These are phyloP conservation scores for Chaetomiaceae sp. DNA, from an alignment of 2,329 filamentous ascomycete genomes.

Conservation along the genomic window DNA sequence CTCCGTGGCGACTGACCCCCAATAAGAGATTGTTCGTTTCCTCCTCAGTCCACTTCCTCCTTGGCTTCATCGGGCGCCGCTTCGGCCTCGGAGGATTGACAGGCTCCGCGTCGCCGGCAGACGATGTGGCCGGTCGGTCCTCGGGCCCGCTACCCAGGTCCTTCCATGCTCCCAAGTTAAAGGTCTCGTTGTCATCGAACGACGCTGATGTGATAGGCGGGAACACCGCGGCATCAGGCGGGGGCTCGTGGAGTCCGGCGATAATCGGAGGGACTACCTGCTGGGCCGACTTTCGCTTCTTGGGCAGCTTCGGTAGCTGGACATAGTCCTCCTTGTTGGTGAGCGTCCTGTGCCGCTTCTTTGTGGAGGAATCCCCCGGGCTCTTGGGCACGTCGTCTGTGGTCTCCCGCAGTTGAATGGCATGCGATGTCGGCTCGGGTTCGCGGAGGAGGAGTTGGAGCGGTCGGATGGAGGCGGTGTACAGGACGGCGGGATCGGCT, in stretches of 20 bases:
- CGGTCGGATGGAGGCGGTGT: slow-evolving; percentile 27
- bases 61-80: slow-evolving; percentile 50
- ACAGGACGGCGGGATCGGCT: slow-evolving; percentile 15
- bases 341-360: slow-evolving; percentile 47
- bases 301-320: slow-evolving; percentile 57
- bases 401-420: slow-evolving; percentile 41
- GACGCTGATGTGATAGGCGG: slow-evolving; percentile 55
- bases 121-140: slow-evolving; percentile 17
- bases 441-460: slow-evolving; percentile 36
- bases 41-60: slow-evolving; percentile 59
- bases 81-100: slow-evolving; percentile 36
- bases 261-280: slow-evolving; percentile 57
- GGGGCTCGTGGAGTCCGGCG: slow-evolving; percentile 57
- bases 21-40: slow-evolving; percentile 58
- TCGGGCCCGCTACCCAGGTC: slow-evolving; percentile 35
- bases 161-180: slow-evolving; percentile 36
- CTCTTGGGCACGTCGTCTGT: slow-evolving; percentile 40
- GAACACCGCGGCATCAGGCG: slow-evolving; percentile 55
- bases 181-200: slow-evolving; percentile 43
- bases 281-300: slow-evolving; percentile 56
- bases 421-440: slow-evolving; percentile 33
- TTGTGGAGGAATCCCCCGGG: slow-evolving; percentile 42
- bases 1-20: slow-evolving; percentile 56
- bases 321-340: slow-evolving; percentile 55
- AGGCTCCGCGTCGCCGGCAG: slow-evolving; percentile 22